Percentiles rank a stretch among this genome's conserved stretches.
Conservation (phyloP, 2,329 filamentous ascomycete genomes). For the Apiospora kogelbergensis region DNA sequence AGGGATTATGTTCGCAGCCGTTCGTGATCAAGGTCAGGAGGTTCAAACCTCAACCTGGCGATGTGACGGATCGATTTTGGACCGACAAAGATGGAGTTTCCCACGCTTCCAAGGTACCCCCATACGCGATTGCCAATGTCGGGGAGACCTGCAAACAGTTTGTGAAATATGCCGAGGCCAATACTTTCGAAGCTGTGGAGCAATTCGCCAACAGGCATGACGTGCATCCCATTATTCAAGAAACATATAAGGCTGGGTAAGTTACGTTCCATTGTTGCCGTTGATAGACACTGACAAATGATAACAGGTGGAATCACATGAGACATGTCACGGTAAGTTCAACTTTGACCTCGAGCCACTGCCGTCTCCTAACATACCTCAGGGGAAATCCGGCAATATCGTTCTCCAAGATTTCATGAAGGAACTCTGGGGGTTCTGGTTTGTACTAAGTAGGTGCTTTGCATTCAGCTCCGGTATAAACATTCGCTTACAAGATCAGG, state of each 20-base stretch:
- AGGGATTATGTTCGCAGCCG: conserved; percentile 37
- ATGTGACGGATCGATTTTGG: conserved; percentile 41
- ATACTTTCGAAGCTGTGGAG: conserved; percentile 30
- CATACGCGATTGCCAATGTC: conserved; percentile 42
- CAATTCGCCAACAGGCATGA: conserved; percentile 30
- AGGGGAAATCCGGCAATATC: conserved; percentile 26
- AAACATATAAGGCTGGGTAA: conserved; percentile 31
- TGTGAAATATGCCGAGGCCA: conserved; percentile 34
- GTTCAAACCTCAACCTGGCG: conserved; percentile 38
- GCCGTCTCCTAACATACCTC: conserved; percentile 20
- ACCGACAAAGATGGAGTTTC: conserved; percentile 28
- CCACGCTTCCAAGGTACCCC: conserved; percentile 30
- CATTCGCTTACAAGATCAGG: conserved; percentile 30
- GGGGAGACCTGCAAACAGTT: conserved; percentile 34
- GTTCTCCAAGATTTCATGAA: conserved; percentile 34
- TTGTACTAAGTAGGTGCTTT: conserved; percentile 42
- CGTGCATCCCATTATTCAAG: conserved; percentile 29
- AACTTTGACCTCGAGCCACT: conserved; percentile 18
- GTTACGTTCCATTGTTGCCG: conserved; percentile 7
- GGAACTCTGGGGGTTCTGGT: conserved; percentile 45
- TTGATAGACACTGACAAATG: not conserved
- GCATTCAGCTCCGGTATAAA: not conserved
- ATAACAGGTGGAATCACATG: conserved; percentile 16
- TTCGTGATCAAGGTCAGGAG: conserved; percentile 40
- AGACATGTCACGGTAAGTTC: conserved; percentile 6